Percentiles rank a stretch among this genome's conserved stretches.
These are phyloP conservation scores for Podaxis sp. DNA, from an alignment of 768 basidiomycete species.

Conservation along the genomic window DNA sequence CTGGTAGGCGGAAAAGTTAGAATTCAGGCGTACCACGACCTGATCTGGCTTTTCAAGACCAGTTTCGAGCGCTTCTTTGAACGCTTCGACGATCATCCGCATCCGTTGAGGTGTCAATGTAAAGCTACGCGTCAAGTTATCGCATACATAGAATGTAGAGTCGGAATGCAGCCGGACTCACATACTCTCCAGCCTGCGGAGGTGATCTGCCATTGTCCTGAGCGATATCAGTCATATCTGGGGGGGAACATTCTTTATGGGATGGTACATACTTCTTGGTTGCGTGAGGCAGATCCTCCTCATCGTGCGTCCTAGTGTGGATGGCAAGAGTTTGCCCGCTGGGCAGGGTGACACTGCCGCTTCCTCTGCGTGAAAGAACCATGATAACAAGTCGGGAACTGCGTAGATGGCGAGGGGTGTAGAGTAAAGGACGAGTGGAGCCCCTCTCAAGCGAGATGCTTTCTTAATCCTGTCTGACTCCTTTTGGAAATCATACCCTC, in stretches of 20 bases:
- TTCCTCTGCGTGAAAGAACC: slow-evolving; percentile 75
- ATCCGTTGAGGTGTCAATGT: slow-evolving; percentile 87
- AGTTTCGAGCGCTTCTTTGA: slow-evolving; percentile 87
- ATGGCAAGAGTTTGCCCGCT: slow-evolving; percentile 80
- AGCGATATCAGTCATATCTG: slow-evolving; percentile 17
- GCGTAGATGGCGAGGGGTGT: slow-evolving; percentile 21
- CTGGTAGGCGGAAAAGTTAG: slow-evolving; percentile 7
- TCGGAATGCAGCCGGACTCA: slow-evolving; percentile 40
- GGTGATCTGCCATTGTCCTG: slow-evolving; percentile 92
- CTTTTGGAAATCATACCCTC: slow-evolving; percentile 16
- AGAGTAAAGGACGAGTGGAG: slow-evolving; percentile 4
- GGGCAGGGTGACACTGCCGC: slow-evolving; percentile 70
- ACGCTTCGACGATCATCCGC: slow-evolving; percentile 96
- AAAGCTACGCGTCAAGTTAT: slow-evolving; percentile 48
- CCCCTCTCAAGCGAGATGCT: neutral
- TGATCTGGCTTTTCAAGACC: slow-evolving; percentile 83
- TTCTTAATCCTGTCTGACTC: slow-evolving; percentile 15
- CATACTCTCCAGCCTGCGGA: slow-evolving; percentile 87
- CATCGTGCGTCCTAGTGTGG: slow-evolving; percentile 86
- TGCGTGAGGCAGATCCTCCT: slow-evolving; percentile 87
- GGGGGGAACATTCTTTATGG: slow-evolving; percentile 9
- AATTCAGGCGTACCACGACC: slow-evolving; percentile 72
- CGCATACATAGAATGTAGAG: slow-evolving; percentile 12
- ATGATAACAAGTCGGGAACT: slow-evolving; percentile 31
- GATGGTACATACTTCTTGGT: slow-evolving; percentile 74